These are phyloP conservation scores for Lichenothelia convexa DNA, from an alignment of 495 filamentous ascomycete genomes.

Conservation along the genomic window DNA sequence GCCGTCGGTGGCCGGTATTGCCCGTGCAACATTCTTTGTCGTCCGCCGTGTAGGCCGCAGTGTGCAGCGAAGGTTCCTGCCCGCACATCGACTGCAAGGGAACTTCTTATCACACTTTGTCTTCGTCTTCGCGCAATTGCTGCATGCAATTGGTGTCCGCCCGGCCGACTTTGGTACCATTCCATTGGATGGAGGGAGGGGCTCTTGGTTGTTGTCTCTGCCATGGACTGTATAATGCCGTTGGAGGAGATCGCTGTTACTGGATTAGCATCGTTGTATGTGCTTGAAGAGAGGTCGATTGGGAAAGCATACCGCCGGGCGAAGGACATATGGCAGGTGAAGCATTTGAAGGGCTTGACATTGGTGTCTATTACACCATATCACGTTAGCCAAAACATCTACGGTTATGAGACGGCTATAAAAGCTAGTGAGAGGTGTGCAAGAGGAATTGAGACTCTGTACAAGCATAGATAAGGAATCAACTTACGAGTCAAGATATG, in stretches of 20 bases:
- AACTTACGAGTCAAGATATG: constrained; percentile 42
- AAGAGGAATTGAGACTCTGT: not conserved
- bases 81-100: constrained; percentile 38
- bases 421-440: not conserved
- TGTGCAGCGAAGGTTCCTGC: constrained; percentile 37
- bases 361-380: constrained; percentile 35
- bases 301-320: constrained; percentile 30
- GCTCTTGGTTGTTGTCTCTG: constrained; percentile 23
- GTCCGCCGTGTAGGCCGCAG: constrained; percentile 36
- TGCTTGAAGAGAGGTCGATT: not conserved
- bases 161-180: constrained; percentile 26
- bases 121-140: constrained; percentile 27
- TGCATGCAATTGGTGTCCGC: constrained; percentile 25
- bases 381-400: not conserved
- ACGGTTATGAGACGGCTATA: too few species aligned
- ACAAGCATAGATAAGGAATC: not conserved
- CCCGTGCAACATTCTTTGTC: constrained; percentile 26
- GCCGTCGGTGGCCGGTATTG: constrained; percentile 6
- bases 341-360: constrained; percentile 43
- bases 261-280: constrained; percentile 2
- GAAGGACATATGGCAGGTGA: constrained; percentile 41
- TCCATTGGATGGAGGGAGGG: constrained; percentile 18
- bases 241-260: constrained; percentile 36
- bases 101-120: constrained; percentile 51
- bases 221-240: constrained; percentile 33